Evolutionary conservation across 805 yeast genomes (phyloP), one percentile per base, ranked within the genome.

Genomic region (Yamadazyma olivae): DNA sequence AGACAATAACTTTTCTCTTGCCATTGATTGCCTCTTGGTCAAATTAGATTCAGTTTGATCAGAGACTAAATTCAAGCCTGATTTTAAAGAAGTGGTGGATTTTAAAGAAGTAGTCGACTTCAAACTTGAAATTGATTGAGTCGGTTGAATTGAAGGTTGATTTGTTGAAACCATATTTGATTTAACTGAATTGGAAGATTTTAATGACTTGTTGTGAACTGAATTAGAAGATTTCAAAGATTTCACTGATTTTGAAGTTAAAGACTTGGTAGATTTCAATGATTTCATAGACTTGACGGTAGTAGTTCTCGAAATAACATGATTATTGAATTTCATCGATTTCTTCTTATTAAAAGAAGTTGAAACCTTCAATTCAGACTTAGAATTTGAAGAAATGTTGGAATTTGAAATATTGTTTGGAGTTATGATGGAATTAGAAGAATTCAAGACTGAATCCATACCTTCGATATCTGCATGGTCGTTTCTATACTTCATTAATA

Each of bases 401-500:
- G 41, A 0, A 57, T 54, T 17, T 50, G 46, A 20, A 40, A 43
- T 30, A 44, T 47, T 39, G 24, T 70, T 74, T 50, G 20, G 5
- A 10, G 20, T 8, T 6, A 9, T 19, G 7, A 13, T n/a, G 14
- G 13, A 6, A 14, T 15, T 15, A 10, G 13, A 8, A 9, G 31
- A 17, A 9, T 28, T 28, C 9, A 8, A 8, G 6, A 17, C 8
- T 6, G 18, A 17, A 9, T n/a, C 23, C 6, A 6, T n/a, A 15
- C 20, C 20, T 7, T 13, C 15, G 12, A 15, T 13, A 8, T 25
- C 28, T 7, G 17, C 14, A 48, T 83, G 91, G 39, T 83, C 89
- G 43, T 75, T 77, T 43, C 93, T 71, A 57, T 87, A 88, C 46
- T 83, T 76, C 67, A 79, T 65, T 44, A 87, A 65, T 29, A 88